Base-by-base conservation (phyloP, 106 monocot genomes). In the Dioscorea zingiberensis region DNA sequence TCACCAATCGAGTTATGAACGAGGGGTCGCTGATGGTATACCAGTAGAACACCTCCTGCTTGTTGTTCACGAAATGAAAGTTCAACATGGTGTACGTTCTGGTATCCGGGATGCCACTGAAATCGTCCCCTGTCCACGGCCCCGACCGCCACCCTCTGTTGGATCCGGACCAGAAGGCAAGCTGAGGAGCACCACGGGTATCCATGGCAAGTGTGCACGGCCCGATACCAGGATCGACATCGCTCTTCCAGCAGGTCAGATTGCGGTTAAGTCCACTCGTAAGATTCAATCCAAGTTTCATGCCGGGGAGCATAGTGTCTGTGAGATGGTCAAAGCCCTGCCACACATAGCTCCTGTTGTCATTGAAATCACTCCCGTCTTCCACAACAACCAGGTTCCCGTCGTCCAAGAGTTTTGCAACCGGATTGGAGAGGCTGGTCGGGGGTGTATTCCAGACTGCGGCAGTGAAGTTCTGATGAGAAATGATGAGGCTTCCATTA, bases 241-340 rank as follows among this genome's bases (percentile, higher is more conserved):
- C 13, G 54, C 68, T 68, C 55, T 30, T 68, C 68, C 68, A 68
- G 9, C 55, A 17, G 6, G 30, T 32, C 6, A 77, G 22, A 48
- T 38, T 54, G 25, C 63, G 65, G 38, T 54, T 44, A 7, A 27
- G 58, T 0, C 81, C 77, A 17, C 55, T 77, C 14, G 13, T 55
- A 25, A 44, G 46, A 58, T 81, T 58, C 47, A 24, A 27, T 15
- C 81, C 81, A 0, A 81, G 0, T 48, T 26, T 76, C 81, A 76
- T 76, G 4, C 76, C 81, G 0, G 81, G 56, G 18, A 81, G 67
- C 24, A 71, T 21, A 6, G 81, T 76, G 68, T 81, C 75, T 16
- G 76, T 57, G 14, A 72, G 81, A 55, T 71, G 64, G 21, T 71
- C 76, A 68, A 76, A 81, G 62, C 76, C 72, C 64, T 81, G 67